Percentiles rank a stretch among this genome's conserved stretches.
Evolutionary conservation across 2,329 filamentous ascomycete species (phyloP).

Genomic region (Monilinia vaccinii-corymbosi): DNA sequence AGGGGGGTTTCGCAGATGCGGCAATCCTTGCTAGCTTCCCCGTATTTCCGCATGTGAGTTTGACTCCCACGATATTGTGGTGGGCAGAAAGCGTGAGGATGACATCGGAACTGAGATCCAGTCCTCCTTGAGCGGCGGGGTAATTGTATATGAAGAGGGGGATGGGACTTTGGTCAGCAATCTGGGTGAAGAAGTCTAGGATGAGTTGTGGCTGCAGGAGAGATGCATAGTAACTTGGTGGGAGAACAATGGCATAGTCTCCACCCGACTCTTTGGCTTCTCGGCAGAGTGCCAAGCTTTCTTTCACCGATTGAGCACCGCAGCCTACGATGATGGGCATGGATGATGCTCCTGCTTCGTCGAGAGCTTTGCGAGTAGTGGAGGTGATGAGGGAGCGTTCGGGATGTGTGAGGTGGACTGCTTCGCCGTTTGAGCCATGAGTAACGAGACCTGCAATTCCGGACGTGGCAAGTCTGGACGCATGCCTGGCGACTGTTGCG

Average conservation of each 20-base stretch:
- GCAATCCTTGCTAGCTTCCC: constrained; percentile 38
- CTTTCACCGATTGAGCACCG: constrained; percentile 32
- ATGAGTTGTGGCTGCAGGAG: constrained; percentile 39
- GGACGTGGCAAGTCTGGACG: constrained; percentile 42
- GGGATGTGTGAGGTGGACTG: constrained; percentile 32
- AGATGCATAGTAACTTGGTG: constrained; percentile 34
- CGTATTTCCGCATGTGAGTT: constrained; percentile 32
- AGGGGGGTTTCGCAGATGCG: neutral
- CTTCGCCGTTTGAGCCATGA: constrained; percentile 38
- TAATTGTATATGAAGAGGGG: constrained; percentile 41
- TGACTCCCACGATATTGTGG: constrained; percentile 31
- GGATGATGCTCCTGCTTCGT: constrained; percentile 17
- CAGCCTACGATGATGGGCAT: constrained; percentile 36
- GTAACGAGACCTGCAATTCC: constrained; percentile 29
- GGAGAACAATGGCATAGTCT: constrained; percentile 32
- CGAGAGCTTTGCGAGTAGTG: constrained; percentile 31
- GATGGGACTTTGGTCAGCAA: constrained; percentile 32
- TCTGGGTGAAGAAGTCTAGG: constrained; percentile 43
- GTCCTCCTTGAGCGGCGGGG: constrained; percentile 34
- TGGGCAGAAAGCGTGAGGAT: constrained; percentile 28
- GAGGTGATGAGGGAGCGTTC: constrained; percentile 35
- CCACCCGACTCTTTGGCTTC: constrained; percentile 32
- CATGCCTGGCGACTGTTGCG: constrained; percentile 20
- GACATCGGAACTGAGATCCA: constrained; percentile 36
- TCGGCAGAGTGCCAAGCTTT: constrained; percentile 33